Evolutionary conservation across 1,139 yeast species (phyloP).

Genomic region (Pichia sorboxylosa): DNA sequence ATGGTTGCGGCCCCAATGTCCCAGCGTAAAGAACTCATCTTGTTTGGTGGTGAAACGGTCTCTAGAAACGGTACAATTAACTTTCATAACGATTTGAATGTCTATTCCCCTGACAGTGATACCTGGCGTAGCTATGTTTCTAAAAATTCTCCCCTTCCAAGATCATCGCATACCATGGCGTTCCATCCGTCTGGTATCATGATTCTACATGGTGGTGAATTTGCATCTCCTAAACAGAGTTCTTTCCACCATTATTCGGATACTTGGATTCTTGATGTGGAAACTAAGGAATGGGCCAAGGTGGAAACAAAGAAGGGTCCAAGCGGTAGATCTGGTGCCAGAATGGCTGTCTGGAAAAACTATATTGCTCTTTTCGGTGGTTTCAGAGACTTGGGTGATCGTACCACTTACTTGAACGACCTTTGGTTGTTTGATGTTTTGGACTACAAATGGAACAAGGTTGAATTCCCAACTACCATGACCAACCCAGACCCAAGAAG

Average conservation of each 20-base stretch:
- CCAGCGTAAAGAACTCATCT: constrained; percentile 61
- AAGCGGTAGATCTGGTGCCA: constrained; percentile 81
- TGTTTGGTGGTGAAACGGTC: constrained; percentile 81
- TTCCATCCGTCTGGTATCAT: constrained; percentile 85
- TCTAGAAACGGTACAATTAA: constrained; percentile 41
- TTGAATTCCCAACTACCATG: constrained; percentile 76
- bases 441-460: constrained; percentile 80
- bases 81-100: constrained; percentile 72
- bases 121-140: constrained; percentile 73
- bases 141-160: constrained; percentile 80
- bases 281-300: constrained; percentile 81
- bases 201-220: constrained; percentile 90
- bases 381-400: constrained; percentile 76
- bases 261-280: constrained; percentile 84
- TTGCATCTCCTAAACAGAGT: constrained; percentile 90
- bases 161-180: constrained; percentile 91
- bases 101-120: constrained; percentile 66
- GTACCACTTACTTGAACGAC: constrained; percentile 75
- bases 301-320: constrained; percentile 67
- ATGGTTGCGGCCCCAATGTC: constrained; percentile 68
- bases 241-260: constrained; percentile 96
- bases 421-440: constrained; percentile 89
- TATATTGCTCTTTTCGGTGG: constrained; percentile 82
- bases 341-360: constrained; percentile 87
- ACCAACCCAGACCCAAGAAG: constrained; percentile 83